A percentile compares a stretch with the other conserved stretches of the same genome.
Evolutionary conservation across 2,329 filamentous ascomycete genomes (phyloP).

Genomic region (Nemania serpens): DNA sequence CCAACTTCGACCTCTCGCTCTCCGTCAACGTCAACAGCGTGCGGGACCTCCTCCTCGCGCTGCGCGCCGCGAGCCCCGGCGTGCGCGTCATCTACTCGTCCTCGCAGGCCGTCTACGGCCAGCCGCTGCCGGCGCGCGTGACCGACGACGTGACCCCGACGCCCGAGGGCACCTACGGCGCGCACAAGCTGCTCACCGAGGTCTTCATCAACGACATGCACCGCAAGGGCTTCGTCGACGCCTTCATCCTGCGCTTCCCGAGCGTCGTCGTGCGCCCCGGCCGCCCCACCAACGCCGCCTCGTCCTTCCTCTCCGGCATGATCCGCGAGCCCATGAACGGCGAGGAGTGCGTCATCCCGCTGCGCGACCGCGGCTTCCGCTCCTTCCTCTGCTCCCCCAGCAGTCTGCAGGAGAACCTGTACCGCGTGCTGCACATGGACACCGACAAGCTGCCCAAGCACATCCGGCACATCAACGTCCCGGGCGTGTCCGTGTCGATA

Average conservation of each 20-base stretch:
- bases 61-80: slow-evolving; percentile 55
- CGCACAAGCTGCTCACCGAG: slow-evolving; percentile 67
- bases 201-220: slow-evolving; percentile 67
- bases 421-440: slow-evolving; percentile 50
- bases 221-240: slow-evolving; percentile 61
- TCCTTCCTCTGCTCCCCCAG: slow-evolving; percentile 61
- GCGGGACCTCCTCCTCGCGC: slow-evolving; percentile 54
- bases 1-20: slow-evolving; percentile 62
- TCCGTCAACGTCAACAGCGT: slow-evolving; percentile 66
- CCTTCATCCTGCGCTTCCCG: slow-evolving; percentile 62
- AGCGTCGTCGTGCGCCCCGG: slow-evolving; percentile 66
- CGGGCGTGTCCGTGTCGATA: slow-evolving; percentile 61
- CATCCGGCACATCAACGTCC: slow-evolving; percentile 61
- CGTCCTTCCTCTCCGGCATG: slow-evolving; percentile 66
- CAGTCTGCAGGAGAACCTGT: slow-evolving; percentile 57
- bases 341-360: slow-evolving; percentile 56
- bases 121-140: slow-evolving; percentile 58
- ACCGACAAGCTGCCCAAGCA: slow-evolving; percentile 48
- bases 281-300: slow-evolving; percentile 63
- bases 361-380: slow-evolving; percentile 54
- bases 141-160: slow-evolving; percentile 58
- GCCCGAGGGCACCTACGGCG: slow-evolving; percentile 65
- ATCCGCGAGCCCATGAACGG: slow-evolving; percentile 66
- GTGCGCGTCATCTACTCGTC: slow-evolving; percentile 64
- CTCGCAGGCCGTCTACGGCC: slow-evolving; percentile 67